Conservation (phyloP, 768 basidiomycete species). For the Calocera viscosa region DNA sequence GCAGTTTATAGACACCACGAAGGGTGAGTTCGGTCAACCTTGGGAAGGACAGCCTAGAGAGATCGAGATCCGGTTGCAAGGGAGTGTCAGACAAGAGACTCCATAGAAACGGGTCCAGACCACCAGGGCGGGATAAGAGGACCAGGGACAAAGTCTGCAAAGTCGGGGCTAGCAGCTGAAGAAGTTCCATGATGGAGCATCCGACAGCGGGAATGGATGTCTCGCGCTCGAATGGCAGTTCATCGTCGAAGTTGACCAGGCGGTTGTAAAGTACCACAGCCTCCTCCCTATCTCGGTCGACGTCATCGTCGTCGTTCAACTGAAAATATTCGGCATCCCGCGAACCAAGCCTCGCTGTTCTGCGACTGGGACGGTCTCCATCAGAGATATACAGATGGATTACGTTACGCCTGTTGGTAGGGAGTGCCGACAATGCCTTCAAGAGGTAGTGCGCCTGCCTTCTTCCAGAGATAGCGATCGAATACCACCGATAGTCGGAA, state of each 20-base stretch:
- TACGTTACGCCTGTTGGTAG: background rate
- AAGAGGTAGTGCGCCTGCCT: background rate
- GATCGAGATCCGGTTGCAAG: background rate
- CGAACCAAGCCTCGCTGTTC: no score
- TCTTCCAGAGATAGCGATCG: slow-evolving; percentile 21
- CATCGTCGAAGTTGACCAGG: no score
- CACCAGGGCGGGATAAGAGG: background rate
- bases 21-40: background rate
- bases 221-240: no score
- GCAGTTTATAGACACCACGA: background rate
- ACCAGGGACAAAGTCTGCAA: background rate
- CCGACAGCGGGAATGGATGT: background rate
- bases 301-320: background rate
- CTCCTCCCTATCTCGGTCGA: background rate
- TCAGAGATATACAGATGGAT: background rate
- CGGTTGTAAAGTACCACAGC: background rate
- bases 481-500: slow-evolving; percentile 33
- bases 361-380: no score
- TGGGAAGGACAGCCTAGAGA: background rate
- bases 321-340: background rate
- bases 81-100: no score
- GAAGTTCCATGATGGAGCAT: background rate
- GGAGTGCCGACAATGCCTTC: background rate
- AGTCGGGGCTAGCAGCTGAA: background rate
- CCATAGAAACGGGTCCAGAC: background rate